Conservation (phyloP, 2,329 filamentous ascomycete species). For the Ceratocystis harringtonii region DNA sequence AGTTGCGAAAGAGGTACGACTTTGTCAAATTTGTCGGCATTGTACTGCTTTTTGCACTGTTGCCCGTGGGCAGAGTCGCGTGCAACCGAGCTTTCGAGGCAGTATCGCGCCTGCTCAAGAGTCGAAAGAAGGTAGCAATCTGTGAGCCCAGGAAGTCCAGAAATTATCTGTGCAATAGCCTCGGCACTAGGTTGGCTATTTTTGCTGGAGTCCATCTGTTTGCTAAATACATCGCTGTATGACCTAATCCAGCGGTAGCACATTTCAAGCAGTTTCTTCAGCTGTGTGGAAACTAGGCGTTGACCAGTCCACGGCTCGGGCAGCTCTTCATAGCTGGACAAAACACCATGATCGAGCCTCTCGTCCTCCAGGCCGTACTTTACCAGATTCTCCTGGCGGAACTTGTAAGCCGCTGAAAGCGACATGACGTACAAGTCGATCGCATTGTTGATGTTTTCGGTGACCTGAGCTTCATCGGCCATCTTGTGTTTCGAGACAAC, state of each 20-base stretch:
- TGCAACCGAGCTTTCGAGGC: conserved; percentile 30
- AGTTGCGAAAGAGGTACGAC: conserved; percentile 39
- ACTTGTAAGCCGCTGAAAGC: conserved; percentile 50
- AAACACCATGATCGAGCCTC: conserved; percentile 47
- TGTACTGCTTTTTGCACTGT: conserved; percentile 34
- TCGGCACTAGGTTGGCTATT: conserved; percentile 25
- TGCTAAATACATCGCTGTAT: conserved; percentile 24
- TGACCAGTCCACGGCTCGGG: conserved; percentile 78
- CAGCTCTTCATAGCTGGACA: conserved; percentile 50
- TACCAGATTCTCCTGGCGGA: conserved; percentile 53
- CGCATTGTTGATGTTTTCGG: conserved; percentile 52
- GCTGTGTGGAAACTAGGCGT: conserved; percentile 44
- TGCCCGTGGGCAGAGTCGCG: conserved; percentile 30
- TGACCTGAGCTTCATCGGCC: conserved; percentile 39
- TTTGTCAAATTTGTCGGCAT: conserved; percentile 36
- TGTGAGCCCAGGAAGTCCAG: conserved; percentile 36
- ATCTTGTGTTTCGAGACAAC: conserved; percentile 49
- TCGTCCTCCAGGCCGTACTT: conserved; percentile 61
- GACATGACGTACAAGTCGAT: conserved; percentile 40
- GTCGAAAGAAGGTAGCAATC: conserved; percentile 41
- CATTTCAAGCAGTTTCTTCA: conserved; percentile 44
- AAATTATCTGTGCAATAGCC: conserved; percentile 32
- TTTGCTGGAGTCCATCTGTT: conserved; percentile 23
- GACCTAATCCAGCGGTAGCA: conserved; percentile 40
- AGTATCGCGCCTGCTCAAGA: conserved; percentile 39